Base-by-base conservation (phyloP, 2,329 filamentous ascomycete species). In the Drechslerella coelobrocha region DNA sequence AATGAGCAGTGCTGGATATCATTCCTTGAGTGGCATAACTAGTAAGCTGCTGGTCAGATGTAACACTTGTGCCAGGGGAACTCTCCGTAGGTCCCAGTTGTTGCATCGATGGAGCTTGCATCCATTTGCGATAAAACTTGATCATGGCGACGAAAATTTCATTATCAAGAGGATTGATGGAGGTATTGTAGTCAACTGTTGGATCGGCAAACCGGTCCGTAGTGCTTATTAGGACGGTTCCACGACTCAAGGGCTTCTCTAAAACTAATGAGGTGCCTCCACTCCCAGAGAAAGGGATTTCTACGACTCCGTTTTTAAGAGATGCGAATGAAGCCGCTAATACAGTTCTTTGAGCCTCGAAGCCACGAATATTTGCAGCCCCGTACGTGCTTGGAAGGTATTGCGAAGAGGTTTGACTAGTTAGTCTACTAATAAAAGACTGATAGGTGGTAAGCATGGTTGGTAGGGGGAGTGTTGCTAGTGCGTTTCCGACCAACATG, bases 1-100 rank as follows among this genome's bases (percentile, higher is more conserved):
- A 79, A 75, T 85, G 83, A 73, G 81, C 84, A 52, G 81, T 81
- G 0, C 81, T 82, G n/a, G 76, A 77, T 14, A 79, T 74, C 48
- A 72, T 73, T 6, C 75, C 76, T 43, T 73, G 57, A 41, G 77
- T 77, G 26, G 72, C 57, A 61, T 56, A 75, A 14, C 29, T 37
- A 31, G 71, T 74, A 45, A 80, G 60, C 19, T 77, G 73, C 29
- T 75, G 76, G 52, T 77, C 76, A 21, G 73, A 74, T 4, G 76
- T 74, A 10, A 78, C 73, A 10, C 73, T 73, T 8, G 75, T 54
- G 2, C 74, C 77, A 2, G 79, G 79, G 6, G 72, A 61, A 10
- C 77, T 66, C 72, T 81, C 80, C 1, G 75, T 73, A 3, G 79
- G 79, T 1, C 51, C 69, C 8, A 78, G 75, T n/a, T 43, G 68